Evolutionary conservation across 805 yeast genomes (phyloP).

Genomic region (Myxozyma kluyveri): DNA sequence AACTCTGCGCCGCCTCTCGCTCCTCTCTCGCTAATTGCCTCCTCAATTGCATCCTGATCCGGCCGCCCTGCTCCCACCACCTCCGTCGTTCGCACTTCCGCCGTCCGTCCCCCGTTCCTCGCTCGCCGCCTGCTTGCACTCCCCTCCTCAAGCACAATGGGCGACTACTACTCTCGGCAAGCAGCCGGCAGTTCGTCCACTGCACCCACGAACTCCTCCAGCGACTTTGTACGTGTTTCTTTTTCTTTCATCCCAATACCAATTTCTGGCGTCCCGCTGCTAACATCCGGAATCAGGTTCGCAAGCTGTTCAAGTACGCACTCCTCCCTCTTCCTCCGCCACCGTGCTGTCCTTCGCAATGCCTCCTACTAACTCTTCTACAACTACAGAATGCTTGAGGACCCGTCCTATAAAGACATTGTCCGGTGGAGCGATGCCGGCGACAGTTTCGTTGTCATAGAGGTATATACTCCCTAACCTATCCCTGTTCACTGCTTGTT

Average conservation of each 20-base stretch:
- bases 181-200: slow-evolving; percentile 23
- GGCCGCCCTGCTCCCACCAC: neutral
- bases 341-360: neutral
- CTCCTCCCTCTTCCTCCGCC: neutral
- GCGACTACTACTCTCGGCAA: slow-evolving; percentile 9
- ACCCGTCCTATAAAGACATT: slow-evolving; percentile 66
- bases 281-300: slow-evolving; percentile 13
- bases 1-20: neutral
- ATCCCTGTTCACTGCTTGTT: neutral
- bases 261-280: neutral
- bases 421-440: slow-evolving; percentile 88
- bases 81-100: neutral
- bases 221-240: slow-evolving; percentile 28
- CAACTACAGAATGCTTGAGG: slow-evolving; percentile 74
- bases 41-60: no score
- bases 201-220: slow-evolving; percentile 21
- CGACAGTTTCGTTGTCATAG: slow-evolving; percentile 81
- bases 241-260: neutral
- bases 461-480: slow-evolving; percentile 39
- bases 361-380: neutral
- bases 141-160: slow-evolving; percentile 11
- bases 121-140: no score
- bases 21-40: neutral
- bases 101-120: neutral
- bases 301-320: slow-evolving; percentile 26